Evolutionary conservation across 306 rosid species (phyloP).

Genomic region (Boehmeria nivea): DNA sequence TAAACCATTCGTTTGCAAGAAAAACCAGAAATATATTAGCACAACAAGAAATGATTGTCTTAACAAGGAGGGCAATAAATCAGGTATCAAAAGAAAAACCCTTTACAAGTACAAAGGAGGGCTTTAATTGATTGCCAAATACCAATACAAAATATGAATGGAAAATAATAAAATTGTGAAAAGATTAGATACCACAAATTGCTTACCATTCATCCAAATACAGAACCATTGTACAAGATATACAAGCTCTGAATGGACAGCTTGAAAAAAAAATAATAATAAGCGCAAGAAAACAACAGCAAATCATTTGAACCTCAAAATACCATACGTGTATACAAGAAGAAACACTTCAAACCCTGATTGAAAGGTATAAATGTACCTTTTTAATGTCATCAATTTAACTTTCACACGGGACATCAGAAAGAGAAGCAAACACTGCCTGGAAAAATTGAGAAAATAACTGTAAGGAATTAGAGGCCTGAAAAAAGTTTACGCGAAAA

Average conservation of each 20-base stretch:
- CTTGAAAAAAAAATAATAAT: too few species aligned
- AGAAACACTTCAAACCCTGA: conserved; percentile 40
- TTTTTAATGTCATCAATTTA: conserved; percentile 27
- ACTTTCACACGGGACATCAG: conserved; percentile 42
- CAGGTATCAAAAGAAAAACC: too few species aligned
- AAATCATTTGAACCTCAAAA: conserved; percentile 37
- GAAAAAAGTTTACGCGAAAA: neutral
- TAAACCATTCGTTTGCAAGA: too few species aligned
- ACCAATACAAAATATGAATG: too few species aligned
- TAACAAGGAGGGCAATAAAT: too few species aligned
- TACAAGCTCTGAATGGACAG: conserved; percentile 44
- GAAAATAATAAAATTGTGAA: too few species aligned
- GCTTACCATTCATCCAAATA: conserved; percentile 40
- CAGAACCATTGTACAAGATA: conserved; percentile 44
- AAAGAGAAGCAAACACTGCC: conserved; percentile 35
- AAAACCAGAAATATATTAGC: too few species aligned
- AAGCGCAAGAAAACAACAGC: conserved; percentile 41
- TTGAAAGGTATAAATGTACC: conserved; percentile 31
- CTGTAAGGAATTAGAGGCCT: conserved; percentile 15
- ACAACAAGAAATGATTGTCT: too few species aligned
- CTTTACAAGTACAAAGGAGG: too few species aligned
- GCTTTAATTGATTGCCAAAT: too few species aligned
- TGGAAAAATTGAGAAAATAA: conserved; percentile 17
- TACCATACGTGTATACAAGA: conserved; percentile 32
- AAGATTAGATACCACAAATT: conserved; percentile 20